A percentile compares a stretch with the other conserved stretches of the same genome.
Evolutionary conservation across 768 basidiomycete genomes (phyloP).

Genomic region (Mycena venus): DNA sequence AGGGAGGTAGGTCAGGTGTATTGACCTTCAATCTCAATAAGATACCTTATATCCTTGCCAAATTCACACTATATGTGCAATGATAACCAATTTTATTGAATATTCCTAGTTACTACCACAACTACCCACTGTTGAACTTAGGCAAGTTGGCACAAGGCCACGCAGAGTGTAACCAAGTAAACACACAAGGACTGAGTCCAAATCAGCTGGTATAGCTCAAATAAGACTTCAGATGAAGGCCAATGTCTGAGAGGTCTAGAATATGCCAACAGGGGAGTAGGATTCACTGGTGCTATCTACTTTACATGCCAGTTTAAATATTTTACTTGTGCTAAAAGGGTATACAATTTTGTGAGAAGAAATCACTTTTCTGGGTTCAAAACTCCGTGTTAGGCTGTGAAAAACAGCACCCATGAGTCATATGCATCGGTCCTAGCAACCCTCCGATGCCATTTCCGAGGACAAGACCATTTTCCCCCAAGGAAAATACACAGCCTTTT

Average conservation of each 20-base stretch:
- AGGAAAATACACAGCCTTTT: background rate
- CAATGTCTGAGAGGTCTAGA: background rate
- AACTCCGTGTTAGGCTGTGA: background rate
- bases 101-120: too few species aligned
- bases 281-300: background rate
- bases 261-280: constrained; percentile 5
- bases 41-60: too few species aligned
- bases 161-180: too few species aligned
- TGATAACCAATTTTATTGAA: too few species aligned
- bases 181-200: too few species aligned
- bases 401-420: constrained; percentile 1
- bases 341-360: background rate
- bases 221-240: background rate
- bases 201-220: background rate
- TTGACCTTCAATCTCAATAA: too few species aligned
- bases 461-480: background rate
- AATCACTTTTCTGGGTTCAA: background rate
- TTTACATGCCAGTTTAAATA: too few species aligned
- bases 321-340: background rate
- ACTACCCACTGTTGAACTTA: too few species aligned
- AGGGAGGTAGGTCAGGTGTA: too few species aligned
- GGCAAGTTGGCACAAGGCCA: too few species aligned
- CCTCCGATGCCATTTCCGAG: background rate
- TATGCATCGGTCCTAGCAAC: background rate
- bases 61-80: too few species aligned